Evolutionary conservation across 331 rosid species (phyloP).

Genomic region (Rhamnella rubrinervis): DNA sequence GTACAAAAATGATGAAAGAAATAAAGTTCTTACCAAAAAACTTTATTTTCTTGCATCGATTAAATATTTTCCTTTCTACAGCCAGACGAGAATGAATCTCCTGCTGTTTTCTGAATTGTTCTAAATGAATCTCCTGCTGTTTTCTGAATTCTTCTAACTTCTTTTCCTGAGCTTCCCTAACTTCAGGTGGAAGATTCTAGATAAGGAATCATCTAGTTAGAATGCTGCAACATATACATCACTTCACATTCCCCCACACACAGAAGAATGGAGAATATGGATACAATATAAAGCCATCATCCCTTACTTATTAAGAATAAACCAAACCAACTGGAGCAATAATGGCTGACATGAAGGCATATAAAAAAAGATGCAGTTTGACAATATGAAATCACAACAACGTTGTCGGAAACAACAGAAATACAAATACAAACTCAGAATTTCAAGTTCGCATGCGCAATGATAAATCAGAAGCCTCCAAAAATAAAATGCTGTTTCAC

Average conservation of each 20-base stretch:
- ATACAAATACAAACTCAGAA: too few species aligned
- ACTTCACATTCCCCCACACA: too few species aligned
- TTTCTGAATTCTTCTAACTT: slow-evolving; percentile 77
- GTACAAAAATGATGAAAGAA: not conserved
- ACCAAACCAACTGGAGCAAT: too few species aligned
- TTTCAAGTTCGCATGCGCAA: too few species aligned
- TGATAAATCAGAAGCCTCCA: too few species aligned
- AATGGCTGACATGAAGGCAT: too few species aligned
- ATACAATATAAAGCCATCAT: not conserved
- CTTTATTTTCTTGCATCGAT: slow-evolving; percentile 84
- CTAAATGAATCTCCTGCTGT: slow-evolving; percentile 82
- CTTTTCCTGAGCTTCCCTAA: slow-evolving; percentile 71
- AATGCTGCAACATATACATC: not conserved
- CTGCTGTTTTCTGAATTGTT: slow-evolving; percentile 71
- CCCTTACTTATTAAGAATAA: too few species aligned
- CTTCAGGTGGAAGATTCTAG: slow-evolving; percentile 73
- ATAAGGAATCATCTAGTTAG: slow-evolving; percentile 9
- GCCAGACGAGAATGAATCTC: slow-evolving; percentile 88
- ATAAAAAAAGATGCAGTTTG: too few species aligned
- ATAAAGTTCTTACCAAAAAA: slow-evolving; percentile 63
- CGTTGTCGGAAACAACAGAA: too few species aligned
- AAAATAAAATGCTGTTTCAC: too few species aligned
- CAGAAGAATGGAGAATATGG: not conserved
- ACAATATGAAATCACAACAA: too few species aligned
- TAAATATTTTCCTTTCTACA: slow-evolving; percentile 78